phyloP scores from a whole-genome alignment of 2,329 filamentous ascomycete genomes.

The Calonectria montana region DNA sequence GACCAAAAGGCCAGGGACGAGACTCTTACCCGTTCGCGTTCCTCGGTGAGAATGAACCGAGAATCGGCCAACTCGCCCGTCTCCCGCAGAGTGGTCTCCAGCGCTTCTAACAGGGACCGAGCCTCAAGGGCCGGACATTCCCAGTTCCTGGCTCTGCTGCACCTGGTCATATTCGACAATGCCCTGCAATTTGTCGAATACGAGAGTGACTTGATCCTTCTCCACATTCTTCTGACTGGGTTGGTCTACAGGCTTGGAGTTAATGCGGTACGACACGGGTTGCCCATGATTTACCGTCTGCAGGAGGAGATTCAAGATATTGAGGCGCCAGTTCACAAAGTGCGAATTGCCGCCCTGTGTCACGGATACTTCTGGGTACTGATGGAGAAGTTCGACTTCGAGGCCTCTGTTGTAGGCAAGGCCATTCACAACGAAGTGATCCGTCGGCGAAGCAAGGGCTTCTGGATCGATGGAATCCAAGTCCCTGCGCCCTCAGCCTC shows the following conservation, averaged over 20 bases:
- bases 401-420: conserved; percentile 74
- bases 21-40: conserved; percentile 57
- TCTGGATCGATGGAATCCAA: conserved; percentile 82
- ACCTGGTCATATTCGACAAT: conserved; percentile 91
- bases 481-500: conserved; percentile 76
- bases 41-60: conserved; percentile 53
- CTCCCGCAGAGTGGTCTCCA: conserved; percentile 75
- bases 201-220: conserved; percentile 79
- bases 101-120: conserved; percentile 71
- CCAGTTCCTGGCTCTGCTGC: conserved; percentile 84
- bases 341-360: conserved; percentile 84
- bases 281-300: conserved; percentile 90
- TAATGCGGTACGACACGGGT: conserved; percentile 80
- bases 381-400: conserved; percentile 81
- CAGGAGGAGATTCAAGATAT: conserved; percentile 84
- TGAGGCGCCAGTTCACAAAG: conserved; percentile 75
- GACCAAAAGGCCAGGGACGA: conserved; percentile 74
- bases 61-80: conserved; percentile 52
- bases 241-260: conserved; percentile 83
- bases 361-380: conserved; percentile 91
- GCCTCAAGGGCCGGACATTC: conserved; percentile 62
- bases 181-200: conserved; percentile 78
- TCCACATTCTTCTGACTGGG: conserved; percentile 81
- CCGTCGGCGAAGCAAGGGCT: conserved; percentile 76
- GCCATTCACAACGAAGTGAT: conserved; percentile 82